Evolutionary conservation across 1,139 yeast species (phyloP).

Genomic region (Protomyces macrosporus): DNA sequence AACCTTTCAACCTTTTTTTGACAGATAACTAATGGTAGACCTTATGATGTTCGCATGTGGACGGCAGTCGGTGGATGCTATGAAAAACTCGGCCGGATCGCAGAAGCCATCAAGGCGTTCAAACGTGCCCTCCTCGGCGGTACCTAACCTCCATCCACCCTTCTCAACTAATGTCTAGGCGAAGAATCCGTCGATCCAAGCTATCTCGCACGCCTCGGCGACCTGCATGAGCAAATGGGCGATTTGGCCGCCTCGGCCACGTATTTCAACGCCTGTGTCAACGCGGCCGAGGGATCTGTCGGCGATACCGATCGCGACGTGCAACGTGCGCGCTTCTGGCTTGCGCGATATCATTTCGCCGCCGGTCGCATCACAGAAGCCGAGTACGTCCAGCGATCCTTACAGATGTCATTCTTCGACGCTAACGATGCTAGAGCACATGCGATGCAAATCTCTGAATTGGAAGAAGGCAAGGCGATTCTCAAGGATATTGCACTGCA

Average conservation of each 20-base stretch:
- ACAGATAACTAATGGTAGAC: constrained; percentile 38
- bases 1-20: background rate
- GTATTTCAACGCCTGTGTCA: constrained; percentile 35
- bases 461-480: background rate
- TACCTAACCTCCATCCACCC: constrained; percentile 35
- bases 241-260: constrained; percentile 49
- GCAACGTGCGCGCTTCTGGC: constrained; percentile 4
- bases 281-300: background rate
- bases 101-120: constrained; percentile 58
- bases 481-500: background rate
- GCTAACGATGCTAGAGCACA: background rate
- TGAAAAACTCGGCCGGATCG: constrained; percentile 65
- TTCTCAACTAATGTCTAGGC: background rate
- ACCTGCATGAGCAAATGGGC: constrained; percentile 55
- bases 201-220: constrained; percentile 64
- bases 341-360: constrained; percentile 1
- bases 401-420: background rate
- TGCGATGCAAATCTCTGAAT: background rate
- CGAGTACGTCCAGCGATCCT: background rate
- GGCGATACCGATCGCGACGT: background rate
- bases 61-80: constrained; percentile 88
- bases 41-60: constrained; percentile 93
- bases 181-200: constrained; percentile 42
- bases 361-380: background rate
- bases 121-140: constrained; percentile 48